A percentile compares a stretch with the other conserved stretches of the same genome.
Conservation (phyloP, 1,284 basidiomycete genomes). For the Sporisorium graminicola region DNA sequence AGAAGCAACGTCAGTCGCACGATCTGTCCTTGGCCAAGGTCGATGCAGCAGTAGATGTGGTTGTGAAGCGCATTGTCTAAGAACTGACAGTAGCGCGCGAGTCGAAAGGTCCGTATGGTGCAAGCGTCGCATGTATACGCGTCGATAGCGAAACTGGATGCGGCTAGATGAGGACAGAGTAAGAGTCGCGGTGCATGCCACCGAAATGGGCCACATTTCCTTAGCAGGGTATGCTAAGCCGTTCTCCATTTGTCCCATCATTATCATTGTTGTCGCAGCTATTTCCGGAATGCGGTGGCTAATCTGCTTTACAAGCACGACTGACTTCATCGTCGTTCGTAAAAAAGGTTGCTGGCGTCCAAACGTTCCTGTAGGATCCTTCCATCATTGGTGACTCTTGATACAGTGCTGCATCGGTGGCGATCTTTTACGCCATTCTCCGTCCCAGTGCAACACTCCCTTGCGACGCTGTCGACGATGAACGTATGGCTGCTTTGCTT, state of each 20-base stretch:
- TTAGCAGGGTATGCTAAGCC: background rate
- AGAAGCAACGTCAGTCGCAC: slow-evolving; percentile 16
- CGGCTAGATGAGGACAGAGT: background rate
- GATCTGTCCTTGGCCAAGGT: background rate
- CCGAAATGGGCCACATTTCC: background rate
- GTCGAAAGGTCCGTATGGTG: background rate
- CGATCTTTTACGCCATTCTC: background rate
- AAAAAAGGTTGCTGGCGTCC: background rate
- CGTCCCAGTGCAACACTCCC: background rate
- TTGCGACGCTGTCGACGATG: background rate
- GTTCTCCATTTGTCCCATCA: background rate
- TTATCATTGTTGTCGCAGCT: background rate
- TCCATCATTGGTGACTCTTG: background rate
- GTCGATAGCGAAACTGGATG: too few species aligned
- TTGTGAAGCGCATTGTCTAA: too few species aligned
- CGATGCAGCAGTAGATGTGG: slow-evolving; percentile 2
- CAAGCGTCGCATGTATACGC: too few species aligned
- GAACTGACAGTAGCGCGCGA: background rate
- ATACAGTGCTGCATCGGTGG: background rate
- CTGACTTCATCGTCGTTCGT: background rate
- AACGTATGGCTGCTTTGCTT: background rate
- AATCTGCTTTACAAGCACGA: background rate
- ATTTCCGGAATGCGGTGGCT: background rate
- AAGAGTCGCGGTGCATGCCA: too few species aligned
- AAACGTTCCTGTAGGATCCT: background rate